Base-by-base conservation (phyloP, 352 stramenopile species). In the Pythium periplocum region DNA sequence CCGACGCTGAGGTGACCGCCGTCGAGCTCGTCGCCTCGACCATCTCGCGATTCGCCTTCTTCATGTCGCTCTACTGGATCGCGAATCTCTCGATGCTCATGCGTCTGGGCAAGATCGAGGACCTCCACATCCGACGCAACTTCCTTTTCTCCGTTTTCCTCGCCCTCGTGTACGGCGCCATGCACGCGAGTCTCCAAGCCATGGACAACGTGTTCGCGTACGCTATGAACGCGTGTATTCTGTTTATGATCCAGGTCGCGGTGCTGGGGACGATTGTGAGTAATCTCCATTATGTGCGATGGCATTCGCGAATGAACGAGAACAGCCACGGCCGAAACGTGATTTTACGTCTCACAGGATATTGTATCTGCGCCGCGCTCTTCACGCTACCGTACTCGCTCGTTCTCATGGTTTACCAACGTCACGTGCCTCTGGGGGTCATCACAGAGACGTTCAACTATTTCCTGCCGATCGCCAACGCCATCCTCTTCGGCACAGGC, bases 61-160 rank as follows among this genome's bases (percentile, higher is more conserved):
- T 87, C 69, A 87, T 84, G 72, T 89, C 78, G 41, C 55, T 89
- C 35, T 89, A 78, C 49, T 89, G 78, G 78, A 70, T 86, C 59
- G 55, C 73, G 38, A 87, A 73, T 48, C 66, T 89, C 34, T 89
- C 78, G 66, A 56, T 87, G 64, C 69, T 87, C 57, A 76, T 89
- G 69, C 73, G 78, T 42, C 53, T 84, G 26, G 74, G 75, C 42
- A 76, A 68, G 33, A 49, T 84, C 41, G 73, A 89, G 43, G 60
- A 68, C 33, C 69, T 87, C 10, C 72, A 86, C 48, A 57, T 75
- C 38, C 66, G 66, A 2, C 67, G 66, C 30, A 87, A 66, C 47
- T 64, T 86, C 43, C 30, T 73, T 31, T 43, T 87, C 33, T 86
- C 78, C 33, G 58, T 76, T 34, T 48, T 78, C 38, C 52, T 73